Percentiles rank a stretch among this genome's conserved stretches.
phyloP scores from a whole-genome alignment of 2,329 filamentous ascomycete genomes.

The Diaporthe batatas region DNA sequence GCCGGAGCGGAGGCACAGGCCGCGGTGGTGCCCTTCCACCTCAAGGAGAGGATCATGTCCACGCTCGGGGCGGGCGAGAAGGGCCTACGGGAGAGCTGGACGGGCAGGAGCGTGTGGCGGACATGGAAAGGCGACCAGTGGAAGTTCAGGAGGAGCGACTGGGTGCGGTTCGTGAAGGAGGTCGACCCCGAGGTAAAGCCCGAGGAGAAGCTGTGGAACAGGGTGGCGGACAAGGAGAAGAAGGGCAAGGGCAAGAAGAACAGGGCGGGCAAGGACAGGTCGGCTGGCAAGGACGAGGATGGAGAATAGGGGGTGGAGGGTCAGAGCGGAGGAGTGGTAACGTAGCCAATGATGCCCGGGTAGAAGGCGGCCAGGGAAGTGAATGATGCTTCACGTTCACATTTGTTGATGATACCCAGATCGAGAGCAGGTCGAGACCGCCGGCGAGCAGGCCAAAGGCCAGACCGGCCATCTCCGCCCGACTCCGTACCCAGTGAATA shows the following conservation, averaged over 20 bases:
- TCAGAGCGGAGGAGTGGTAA: not conserved
- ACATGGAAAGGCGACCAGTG: constrained; percentile 71
- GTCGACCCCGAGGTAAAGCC: constrained; percentile 52
- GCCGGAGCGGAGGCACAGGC: constrained; percentile 50
- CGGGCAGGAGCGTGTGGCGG: constrained; percentile 69
- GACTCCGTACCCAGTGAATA: constrained; percentile 13
- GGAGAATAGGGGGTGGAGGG: not conserved
- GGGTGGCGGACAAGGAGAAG: constrained; percentile 38
- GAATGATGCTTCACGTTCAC: not conserved
- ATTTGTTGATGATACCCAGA: constrained; percentile 32
- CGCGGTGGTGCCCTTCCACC: constrained; percentile 66
- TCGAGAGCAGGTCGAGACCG: constrained; percentile 1
- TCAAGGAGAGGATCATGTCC: constrained; percentile 68
- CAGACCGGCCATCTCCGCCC: not conserved
- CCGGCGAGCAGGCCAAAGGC: not conserved
- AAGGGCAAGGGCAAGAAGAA: constrained; percentile 22
- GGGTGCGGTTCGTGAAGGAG: constrained; percentile 70
- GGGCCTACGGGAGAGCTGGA: constrained; percentile 65
- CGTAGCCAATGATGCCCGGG: constrained; percentile 35
- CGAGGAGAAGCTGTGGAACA: constrained; percentile 40
- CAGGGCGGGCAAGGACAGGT: constrained; percentile 1
- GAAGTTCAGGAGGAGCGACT: constrained; percentile 65
- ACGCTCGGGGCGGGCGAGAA: constrained; percentile 62
- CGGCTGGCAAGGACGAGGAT: constrained; percentile 14
- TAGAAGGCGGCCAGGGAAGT: constrained; percentile 27